Percentiles rank a stretch among this genome's conserved stretches.
phyloP scores from a whole-genome alignment of 305 asterid genomes.

The Euphrasia arctica region DNA sequence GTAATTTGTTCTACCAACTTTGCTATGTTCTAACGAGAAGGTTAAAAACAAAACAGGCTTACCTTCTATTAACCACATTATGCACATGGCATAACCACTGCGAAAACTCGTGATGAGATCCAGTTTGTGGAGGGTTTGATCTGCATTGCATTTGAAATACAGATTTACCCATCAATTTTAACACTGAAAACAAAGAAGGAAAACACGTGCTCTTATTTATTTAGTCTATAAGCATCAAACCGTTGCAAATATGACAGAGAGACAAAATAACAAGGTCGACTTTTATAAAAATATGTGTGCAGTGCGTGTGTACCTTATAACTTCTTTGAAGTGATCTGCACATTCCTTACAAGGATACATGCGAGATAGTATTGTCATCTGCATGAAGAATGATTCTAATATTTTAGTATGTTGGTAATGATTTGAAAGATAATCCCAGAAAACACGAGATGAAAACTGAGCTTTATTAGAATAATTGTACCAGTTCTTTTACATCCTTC shows the following conservation, averaged over 20 bases:
- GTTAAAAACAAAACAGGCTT: slow-evolving; percentile 4
- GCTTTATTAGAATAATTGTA: slow-evolving; percentile 31
- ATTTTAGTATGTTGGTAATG: neutral
- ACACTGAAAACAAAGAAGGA: neutral
- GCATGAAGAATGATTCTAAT: slow-evolving; percentile 22
- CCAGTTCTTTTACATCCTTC: slow-evolving; percentile 96
- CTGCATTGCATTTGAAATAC: slow-evolving; percentile 38
- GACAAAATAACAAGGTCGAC: neutral
- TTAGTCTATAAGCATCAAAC: slow-evolving; percentile 1
- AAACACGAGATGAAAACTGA: slow-evolving; percentile 3
- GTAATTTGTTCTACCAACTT: neutral
- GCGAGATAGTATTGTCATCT: slow-evolving; percentile 90
- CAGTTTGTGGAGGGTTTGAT: slow-evolving; percentile 68
- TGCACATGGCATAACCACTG: slow-evolving; percentile 86
- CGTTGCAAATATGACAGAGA: neutral
- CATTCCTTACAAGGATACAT: slow-evolving; percentile 96
- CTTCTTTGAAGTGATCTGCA: slow-evolving; percentile 95
- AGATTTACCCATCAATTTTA: neutral
- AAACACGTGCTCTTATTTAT: neutral
- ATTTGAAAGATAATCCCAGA: slow-evolving; percentile 2
- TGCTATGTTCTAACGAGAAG: neutral
- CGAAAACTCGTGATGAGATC: slow-evolving; percentile 78
- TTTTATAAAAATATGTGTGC: neutral
- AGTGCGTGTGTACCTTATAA: slow-evolving; percentile 48
- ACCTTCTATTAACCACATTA: slow-evolving; percentile 95